Base-by-base conservation (phyloP, 1,284 basidiomycete genomes). In the Neolentinus lepideus region DNA sequence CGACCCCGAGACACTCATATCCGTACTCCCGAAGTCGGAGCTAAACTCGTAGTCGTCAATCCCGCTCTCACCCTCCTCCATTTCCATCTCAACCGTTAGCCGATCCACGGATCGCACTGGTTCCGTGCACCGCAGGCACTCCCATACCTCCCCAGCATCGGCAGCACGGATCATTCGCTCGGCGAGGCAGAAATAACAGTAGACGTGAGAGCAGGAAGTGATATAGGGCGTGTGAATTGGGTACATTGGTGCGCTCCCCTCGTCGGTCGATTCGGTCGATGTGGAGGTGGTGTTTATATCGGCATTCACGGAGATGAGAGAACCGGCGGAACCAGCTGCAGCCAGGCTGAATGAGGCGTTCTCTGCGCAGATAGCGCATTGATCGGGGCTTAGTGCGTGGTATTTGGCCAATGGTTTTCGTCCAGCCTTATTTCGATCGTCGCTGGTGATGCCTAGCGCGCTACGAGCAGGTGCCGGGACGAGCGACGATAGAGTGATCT, bases 121-220 rank as follows among this genome's bases (percentile, higher is more conserved):
- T 57, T 81, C 76, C 4, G 77, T 77, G 65, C 93, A 96, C 48
- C 92, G 76, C 56, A 94, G 68, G 68, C 93, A 96, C 60, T 83
- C 80, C 93, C 93, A 95, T 16, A 66, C 62, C 6, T 75, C 77
- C 12, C 78, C 76, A 19, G 88, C 87, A 56, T 88, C 87, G 4
- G 81, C 81, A 0, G 79, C 77, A 31, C 81, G 84, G 62, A 91
- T 78, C 73, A 96, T 82, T 56, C 85, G 83, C 63, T 90, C 88
- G 11, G 90, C 81, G 29, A 95, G 76, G 69, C 93, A 96, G 63
- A 88, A 84, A 68, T 95, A 96, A 69, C 93, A 95, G 71, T 92
- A 96, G 10, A 80, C 68, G 67, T 94, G 90, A 12, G 83, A 85
- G 60, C 90, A 92, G 14, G 87, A 85, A 9, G 88, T 80, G 56